Evolutionary conservation across 441 rosid genomes (phyloP).

Genomic region (Adansonia madagascariensis): DNA sequence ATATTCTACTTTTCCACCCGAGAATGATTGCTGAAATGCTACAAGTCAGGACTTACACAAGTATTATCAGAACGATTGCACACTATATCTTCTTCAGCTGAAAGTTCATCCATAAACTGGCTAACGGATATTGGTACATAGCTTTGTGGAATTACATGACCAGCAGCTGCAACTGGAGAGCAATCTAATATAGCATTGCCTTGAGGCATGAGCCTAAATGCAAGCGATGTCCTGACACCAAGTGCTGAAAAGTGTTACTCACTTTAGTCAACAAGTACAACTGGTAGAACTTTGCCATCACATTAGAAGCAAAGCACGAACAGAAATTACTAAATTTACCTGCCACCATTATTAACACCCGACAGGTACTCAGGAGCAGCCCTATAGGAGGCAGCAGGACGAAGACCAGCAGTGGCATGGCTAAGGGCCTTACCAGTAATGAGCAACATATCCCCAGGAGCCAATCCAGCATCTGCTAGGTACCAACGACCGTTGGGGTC

Average conservation of each 20-base stretch:
- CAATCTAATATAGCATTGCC: conserved; percentile 93
- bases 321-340: conserved; percentile 49
- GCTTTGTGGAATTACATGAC: conserved; percentile 90
- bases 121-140: conserved; percentile 91
- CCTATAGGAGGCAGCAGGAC: conserved; percentile 80
- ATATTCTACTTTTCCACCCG: not conserved
- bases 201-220: conserved; percentile 94
- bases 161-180: conserved; percentile 89
- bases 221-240: conserved; percentile 72
- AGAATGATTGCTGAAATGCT: not conserved
- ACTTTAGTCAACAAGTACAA: conserved; percentile 11
- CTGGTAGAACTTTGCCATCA: conserved; percentile 20
- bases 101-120: conserved; percentile 97
- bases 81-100: conserved; percentile 82
- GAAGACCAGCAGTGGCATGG: conserved; percentile 94
- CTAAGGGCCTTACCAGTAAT: conserved; percentile 96
- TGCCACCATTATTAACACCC: conserved; percentile 63
- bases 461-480: conserved; percentile 76
- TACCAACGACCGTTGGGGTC: conserved; percentile 96
- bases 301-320: conserved; percentile 8
- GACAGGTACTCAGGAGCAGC: conserved; percentile 52
- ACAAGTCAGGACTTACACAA: conserved; percentile 55
- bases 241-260: conserved; percentile 22
- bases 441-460: conserved; percentile 77
- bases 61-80: conserved; percentile 62